Percentiles rank a stretch among this genome's conserved stretches.
Evolutionary conservation across 1,139 yeast genomes (phyloP).

Genomic region (Sugiyamaella paludigena): DNA sequence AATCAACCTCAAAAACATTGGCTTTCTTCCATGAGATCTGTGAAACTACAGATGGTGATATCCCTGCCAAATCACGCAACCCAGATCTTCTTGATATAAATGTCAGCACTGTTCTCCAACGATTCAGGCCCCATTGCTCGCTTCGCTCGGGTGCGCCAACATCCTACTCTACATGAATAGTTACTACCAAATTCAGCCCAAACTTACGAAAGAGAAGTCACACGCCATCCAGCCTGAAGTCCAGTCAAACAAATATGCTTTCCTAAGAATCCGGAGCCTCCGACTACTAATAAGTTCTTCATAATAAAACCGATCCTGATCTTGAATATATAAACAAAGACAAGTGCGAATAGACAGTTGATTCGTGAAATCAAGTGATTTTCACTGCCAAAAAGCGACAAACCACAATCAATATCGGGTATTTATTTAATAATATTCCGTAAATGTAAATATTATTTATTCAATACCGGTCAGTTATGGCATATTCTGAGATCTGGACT

Average conservation of each 20-base stretch:
- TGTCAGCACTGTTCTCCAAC: background rate
- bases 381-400: too few species aligned
- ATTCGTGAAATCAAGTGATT: too few species aligned
- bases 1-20: slow-evolving; percentile 61
- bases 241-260: slow-evolving; percentile 72
- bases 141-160: background rate
- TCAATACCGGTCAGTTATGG: too few species aligned
- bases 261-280: slow-evolving; percentile 84
- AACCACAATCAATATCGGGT: too few species aligned
- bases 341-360: too few species aligned
- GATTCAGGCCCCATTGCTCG: background rate
- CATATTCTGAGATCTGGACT: too few species aligned
- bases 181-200: too few species aligned
- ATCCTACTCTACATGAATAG: too few species aligned
- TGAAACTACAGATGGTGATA: slow-evolving; percentile 46
- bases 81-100: slow-evolving; percentile 15
- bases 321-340: too few species aligned
- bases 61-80: slow-evolving; percentile 6
- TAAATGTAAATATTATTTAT: too few species aligned
- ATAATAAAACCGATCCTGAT: background rate
- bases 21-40: slow-evolving; percentile 69
- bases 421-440: too few species aligned
- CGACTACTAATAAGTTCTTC: slow-evolving; percentile 61
- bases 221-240: slow-evolving; percentile 57
- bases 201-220: slow-evolving; percentile 56